Base-by-base conservation (phyloP, 495 filamentous ascomycete species). In the Cercophora samala region DNA sequence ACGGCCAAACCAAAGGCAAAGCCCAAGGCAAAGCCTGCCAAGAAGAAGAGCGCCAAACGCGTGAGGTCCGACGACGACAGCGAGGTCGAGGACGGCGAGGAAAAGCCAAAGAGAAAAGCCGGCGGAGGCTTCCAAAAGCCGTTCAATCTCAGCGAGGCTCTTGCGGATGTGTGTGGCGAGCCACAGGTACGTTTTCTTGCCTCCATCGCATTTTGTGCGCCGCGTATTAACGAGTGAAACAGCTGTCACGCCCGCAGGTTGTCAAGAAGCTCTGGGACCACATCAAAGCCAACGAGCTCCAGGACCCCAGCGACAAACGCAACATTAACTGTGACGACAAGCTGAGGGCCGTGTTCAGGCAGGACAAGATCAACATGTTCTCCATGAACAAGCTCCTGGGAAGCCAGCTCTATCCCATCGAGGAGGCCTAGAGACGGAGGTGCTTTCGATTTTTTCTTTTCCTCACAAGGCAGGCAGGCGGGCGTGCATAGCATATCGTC, bases 221-320 rank as follows among this genome's bases (percentile, higher is more conserved):
- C 52, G 19, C 61, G 68, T 9, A 71, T 53, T 19, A n/a, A 55
- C 71, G 22, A 72, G 5, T 58, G 11, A 19, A 22, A 29, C 55
- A 94, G 90, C 86, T 98, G 15, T 94, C 93, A 9, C 90, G 95
- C 11, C 96, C 95, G 0, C 91, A 97, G 76, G 93, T 93, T 3
- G 95, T 99, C 58, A 98, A 97, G 81, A 89, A 88, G 70, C 88
- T 99, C 58, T 99, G 95, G 95, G 87, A 89, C 53, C 92, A 99
- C 71, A 93, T 99, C 71, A 96, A 92, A 68, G 89, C 85, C 66
- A 86, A 91, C 63, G 85, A 91, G 52, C 87, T 99, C 18, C 95
- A 99, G 76, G 93, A 97, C 73, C 93, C 93, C 3, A 88, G 73
- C 64, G 96, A 99, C 77, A 90, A 91, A 73, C 91, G 95, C 15